Conservation (phyloP, 345 rosid species). For the Hibiscus tridactylites region DNA sequence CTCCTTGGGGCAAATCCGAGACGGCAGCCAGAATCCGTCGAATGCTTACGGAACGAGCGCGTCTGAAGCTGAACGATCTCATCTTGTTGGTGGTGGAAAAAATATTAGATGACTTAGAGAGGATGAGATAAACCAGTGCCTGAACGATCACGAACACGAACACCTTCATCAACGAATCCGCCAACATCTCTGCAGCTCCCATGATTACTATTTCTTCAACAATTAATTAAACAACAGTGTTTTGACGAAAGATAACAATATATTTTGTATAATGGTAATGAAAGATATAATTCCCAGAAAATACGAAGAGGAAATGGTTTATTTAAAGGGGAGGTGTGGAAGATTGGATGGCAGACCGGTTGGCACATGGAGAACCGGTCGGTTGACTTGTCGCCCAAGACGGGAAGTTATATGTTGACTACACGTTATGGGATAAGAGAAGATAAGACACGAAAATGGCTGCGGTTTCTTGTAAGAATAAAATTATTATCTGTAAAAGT, state of each 20-base stretch:
- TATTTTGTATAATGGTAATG: not conserved
- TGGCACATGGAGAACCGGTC: not conserved
- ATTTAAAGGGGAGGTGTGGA: not conserved
- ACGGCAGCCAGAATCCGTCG: conserved; percentile 37
- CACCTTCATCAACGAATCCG: conserved; percentile 28
- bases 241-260: not conserved
- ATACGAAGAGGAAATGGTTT: not conserved
- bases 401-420: not conserved
- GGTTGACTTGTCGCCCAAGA: conserved; percentile 2
- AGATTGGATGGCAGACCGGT: not conserved
- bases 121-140: conserved; percentile 42
- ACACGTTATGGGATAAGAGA: not conserved
- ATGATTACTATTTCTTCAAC: conserved; percentile 1
- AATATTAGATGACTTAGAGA: conserved; percentile 37
- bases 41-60: conserved; percentile 44
- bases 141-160: conserved; percentile 37
- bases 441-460: not conserved
- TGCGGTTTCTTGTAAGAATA: not conserved
- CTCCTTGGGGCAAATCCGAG: conserved; percentile 32
- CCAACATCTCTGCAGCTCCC: not conserved
- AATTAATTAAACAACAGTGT: not conserved
- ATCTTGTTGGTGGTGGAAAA: conserved; percentile 27
- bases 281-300: not conserved
- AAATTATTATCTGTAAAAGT: not conserved
- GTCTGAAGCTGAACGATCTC: conserved; percentile 40